Percentiles rank a stretch among this genome's conserved stretches.
Evolutionary conservation across 345 rosid genomes (phyloP).

Genomic region (Lepidium africanum): DNA sequence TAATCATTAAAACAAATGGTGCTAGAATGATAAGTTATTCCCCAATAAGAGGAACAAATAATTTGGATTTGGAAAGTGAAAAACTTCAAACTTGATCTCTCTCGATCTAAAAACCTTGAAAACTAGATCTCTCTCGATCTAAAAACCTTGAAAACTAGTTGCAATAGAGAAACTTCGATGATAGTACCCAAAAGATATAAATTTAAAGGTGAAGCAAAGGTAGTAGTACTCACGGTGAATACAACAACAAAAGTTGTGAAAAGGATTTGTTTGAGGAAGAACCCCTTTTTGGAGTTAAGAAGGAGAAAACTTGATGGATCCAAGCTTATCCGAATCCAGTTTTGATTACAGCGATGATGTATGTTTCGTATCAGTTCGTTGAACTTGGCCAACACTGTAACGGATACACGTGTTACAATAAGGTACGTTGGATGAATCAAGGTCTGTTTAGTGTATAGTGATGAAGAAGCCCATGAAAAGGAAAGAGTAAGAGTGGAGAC

Average conservation of each 20-base stretch:
- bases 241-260: neutral
- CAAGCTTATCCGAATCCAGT: neutral
- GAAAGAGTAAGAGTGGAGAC: neutral
- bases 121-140: conserved; percentile 3
- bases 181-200: neutral
- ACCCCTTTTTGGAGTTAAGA: neutral
- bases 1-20: neutral
- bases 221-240: conserved; percentile 5
- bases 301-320: neutral
- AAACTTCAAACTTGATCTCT: neutral
- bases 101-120: neutral
- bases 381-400: conserved; percentile 13
- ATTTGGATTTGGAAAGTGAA: neutral
- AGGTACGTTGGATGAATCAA: conserved; percentile 20
- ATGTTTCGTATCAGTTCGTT: conserved; percentile 18
- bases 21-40: neutral
- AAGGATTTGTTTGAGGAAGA: neutral
- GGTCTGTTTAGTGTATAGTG: conserved; percentile 20
- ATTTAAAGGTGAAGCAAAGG: neutral
- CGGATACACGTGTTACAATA: conserved; percentile 17
- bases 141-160: neutral
- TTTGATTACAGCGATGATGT: neutral
- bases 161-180: neutral
- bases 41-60: neutral
- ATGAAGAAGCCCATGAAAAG: conserved; percentile 16